Conservation (phyloP, 371 early-diverging fungal species). For the Mucor circinelloides region DNA sequence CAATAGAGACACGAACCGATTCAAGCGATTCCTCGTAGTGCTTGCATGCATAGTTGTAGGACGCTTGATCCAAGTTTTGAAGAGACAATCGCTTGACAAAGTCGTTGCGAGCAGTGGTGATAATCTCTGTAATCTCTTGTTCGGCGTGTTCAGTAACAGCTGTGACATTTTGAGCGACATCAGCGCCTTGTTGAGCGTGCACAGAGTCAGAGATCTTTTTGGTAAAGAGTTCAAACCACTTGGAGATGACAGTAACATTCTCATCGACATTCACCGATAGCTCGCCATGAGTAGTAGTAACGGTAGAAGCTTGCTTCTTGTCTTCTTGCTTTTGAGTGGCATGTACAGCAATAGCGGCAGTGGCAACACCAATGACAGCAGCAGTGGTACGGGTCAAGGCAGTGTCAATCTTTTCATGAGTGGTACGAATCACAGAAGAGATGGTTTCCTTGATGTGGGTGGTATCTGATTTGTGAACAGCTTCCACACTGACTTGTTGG, state of each 20-base stretch:
- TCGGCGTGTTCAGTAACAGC: constrained; percentile 23
- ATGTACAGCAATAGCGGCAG: constrained; percentile 27
- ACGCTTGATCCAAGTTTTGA: constrained; percentile 28
- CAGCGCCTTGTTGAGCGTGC: neutral
- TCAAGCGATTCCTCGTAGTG: constrained; percentile 35
- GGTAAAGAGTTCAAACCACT: constrained; percentile 36
- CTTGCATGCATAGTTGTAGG: constrained; percentile 29
- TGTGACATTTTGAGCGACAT: constrained; percentile 16
- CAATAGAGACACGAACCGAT: constrained; percentile 20
- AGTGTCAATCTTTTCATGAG: constrained; percentile 27
- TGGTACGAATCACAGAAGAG: constrained; percentile 8
- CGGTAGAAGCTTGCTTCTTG: constrained; percentile 8
- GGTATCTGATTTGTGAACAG: constrained; percentile 51
- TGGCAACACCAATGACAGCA: constrained; percentile 24
- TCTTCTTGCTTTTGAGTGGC: constrained; percentile 19
- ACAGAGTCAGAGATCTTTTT: constrained; percentile 15
- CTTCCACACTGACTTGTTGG: constrained; percentile 24
- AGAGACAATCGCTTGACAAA: constrained; percentile 28
- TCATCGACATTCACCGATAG: constrained; percentile 27
- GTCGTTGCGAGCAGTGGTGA: constrained; percentile 26
- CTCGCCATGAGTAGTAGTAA: neutral
- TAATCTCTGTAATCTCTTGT: constrained; percentile 29
- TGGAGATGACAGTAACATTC: constrained; percentile 22
- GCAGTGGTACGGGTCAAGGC: constrained; percentile 24
- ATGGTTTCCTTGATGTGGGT: constrained; percentile 58